Evolutionary conservation across 768 basidiomycete species (phyloP), one percentile per base, ranked within the genome.

Genomic region (Tricholoma hemisulphureum): DNA sequence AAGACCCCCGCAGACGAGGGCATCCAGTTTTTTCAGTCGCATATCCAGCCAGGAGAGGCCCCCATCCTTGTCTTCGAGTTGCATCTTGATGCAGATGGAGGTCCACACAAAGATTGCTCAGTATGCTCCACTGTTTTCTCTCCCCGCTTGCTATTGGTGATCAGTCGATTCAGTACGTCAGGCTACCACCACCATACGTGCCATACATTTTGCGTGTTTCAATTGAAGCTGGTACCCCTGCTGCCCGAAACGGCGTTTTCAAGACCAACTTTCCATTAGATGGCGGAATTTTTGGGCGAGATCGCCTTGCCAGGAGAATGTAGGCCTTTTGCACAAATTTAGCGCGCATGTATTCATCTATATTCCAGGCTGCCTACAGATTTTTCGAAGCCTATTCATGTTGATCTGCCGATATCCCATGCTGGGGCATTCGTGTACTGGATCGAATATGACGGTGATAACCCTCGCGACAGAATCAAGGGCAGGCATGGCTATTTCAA

Each of bases 191-290:
- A 10, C 93, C 95, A 21, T 82, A 86, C 67, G 76, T 77, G 16
- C 95, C 95, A 1, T 99, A 98, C 69, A 83, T 98, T 50, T 77
- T 99, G 24, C 87, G 97, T 53, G 89, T 99, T 32, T 88, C 90
- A 18, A 80, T 98, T 51, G 90, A 95, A 48, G 91, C 96, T 1
- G 97, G 97, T 6, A 95, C 95, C 2, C 88, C 93, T 2, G 93
- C 93, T 9, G 84, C 92, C 7, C 87, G 85, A 66, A 92, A 95
- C 65, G 97, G 95, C 52, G 82, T 94, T 1, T 91, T 99, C 72
- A 93, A 89, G 77, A 96, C 95, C 57, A 98, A 98, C 71, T 98
- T 98, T 66, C 97, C 97, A 1, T 81, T 99, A 6, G 91, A 98
- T 63, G 96, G 95, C 4, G 93, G 94, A 31, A 74, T 71, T 18